Evolutionary conservation across 108 stramenopile genomes (phyloP), one percentile per base, ranked within the genome.

Genomic region (Skeletonema potamos): DNA sequence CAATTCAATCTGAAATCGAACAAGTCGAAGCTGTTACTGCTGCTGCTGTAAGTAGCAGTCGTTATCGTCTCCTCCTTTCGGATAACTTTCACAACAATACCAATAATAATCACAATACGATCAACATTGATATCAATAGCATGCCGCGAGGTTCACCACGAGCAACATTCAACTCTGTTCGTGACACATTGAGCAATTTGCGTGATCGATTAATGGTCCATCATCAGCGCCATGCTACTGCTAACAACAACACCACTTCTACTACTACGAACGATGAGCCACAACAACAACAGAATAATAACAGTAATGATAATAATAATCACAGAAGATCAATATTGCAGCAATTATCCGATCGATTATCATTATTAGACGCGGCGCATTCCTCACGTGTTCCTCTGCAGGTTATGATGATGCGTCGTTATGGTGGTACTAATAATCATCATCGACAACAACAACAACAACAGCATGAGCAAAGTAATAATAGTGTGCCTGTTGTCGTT

Each of bases 141-240:
- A 51, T 28, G 18, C 43, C 55, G n/a, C n/a, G n/a, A n/a, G n/a
- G n/a, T n/a, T n/a, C n/a, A n/a, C n/a, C n/a, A 10, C 58, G 89
- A 27, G 89, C 89, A 5, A 66, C 76, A 4, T 89, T 87, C 57
- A 84, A 89, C 54, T 87, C 86, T 27, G 75, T 89, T 22, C 66
- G 72, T 10, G 75, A 73, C 63, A 81, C 81, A 9, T 62, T 89
- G 58, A 75, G 77, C 0, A 82, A 59, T 66, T 71, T 87, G 24
- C 82, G 85, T 12, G 20, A 39, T 39, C 84, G 84, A 4, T 61
- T 85, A 24, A 62, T 76, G 15, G 65, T 29, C 0, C 63, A 57
- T 17, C 67, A 62, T 22, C 33, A 18, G 34, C 58, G 36, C 4
- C 39, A 37, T 11, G 5, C 68, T 41, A 15, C 2, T 15, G n/a